Conservation (phyloP, 202 grass and related monocot species). For the Zoysia matrella region DNA sequence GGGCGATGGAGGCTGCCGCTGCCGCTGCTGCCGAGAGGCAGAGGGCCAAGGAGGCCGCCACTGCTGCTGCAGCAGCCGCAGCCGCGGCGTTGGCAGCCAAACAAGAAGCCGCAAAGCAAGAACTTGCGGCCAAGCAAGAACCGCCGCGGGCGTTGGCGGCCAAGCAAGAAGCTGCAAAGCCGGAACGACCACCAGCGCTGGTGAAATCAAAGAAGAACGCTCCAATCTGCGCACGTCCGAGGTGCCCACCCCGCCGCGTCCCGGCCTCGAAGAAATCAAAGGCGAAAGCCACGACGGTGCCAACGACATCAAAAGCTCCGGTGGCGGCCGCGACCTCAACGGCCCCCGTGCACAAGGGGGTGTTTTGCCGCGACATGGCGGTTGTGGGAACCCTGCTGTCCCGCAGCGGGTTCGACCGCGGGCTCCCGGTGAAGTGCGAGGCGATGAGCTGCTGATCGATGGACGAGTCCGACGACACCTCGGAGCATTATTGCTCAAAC, state of each 20-base stretch:
- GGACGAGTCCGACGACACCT: not conserved
- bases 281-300: conserved; percentile 9
- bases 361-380: conserved; percentile 97
- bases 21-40: not conserved
- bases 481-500: not conserved
- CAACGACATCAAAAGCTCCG: not conserved
- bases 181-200: not conserved
- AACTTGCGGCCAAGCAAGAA: not conserved
- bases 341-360: conserved; percentile 72
- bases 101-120: conserved; percentile 31
- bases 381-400: conserved; percentile 89
- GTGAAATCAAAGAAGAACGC: not conserved
- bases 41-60: not conserved
- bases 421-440: conserved; percentile 86
- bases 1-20: conserved; percentile 43
- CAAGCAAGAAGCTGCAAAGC: not conserved
- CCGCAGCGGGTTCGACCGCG: conserved; percentile 61
- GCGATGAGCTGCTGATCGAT: conserved; percentile 81
- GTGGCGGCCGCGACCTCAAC: conserved; percentile 15
- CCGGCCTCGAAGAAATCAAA: conserved; percentile 37
- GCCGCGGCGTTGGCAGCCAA: conserved; percentile 3
- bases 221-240: not conserved
- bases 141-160: not conserved
- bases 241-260: not conserved
- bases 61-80: not conserved